Conservation (phyloP, 1,284 basidiomycete genomes). For the Naganishia cerealis region DNA sequence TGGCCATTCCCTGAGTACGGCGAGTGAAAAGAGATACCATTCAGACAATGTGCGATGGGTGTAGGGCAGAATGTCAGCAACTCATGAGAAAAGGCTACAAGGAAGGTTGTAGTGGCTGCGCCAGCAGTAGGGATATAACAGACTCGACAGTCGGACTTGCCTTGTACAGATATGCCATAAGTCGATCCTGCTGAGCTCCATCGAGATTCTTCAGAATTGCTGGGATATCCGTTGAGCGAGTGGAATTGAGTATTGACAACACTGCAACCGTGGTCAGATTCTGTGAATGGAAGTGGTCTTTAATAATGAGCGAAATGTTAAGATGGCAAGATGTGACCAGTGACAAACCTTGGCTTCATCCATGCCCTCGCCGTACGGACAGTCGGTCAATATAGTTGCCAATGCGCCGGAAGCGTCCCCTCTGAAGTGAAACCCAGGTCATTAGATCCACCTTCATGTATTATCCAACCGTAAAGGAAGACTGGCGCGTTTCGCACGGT, state of each 20-base stretch:
- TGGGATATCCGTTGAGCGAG: conserved; percentile 84
- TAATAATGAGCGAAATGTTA: not conserved
- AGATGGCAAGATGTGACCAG: not conserved
- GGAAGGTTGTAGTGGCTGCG: no score
- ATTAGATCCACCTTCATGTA: not conserved
- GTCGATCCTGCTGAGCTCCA: conserved; percentile 78
- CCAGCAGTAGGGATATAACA: not conserved
- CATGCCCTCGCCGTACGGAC: conserved; percentile 79
- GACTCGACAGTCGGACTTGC: conserved; percentile 36
- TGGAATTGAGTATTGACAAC: conserved; percentile 92
- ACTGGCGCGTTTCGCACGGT: not conserved
- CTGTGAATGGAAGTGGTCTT: conserved; percentile 53
- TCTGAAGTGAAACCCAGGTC: conserved; percentile 50
- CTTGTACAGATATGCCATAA: conserved; percentile 99
- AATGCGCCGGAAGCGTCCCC: conserved; percentile 75
- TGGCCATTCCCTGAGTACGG: conserved; percentile 67
- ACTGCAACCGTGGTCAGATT: conserved; percentile 76
- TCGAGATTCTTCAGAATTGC: conserved; percentile 71
- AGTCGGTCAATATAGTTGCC: conserved; percentile 66
- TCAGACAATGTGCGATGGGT: not conserved
- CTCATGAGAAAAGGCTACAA: no score
- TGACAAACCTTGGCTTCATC: conserved; percentile 80
- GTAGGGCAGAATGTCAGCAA: not conserved
- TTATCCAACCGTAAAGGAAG: not conserved
- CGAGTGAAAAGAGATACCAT: not conserved